Conservation (phyloP, 176 grass and related monocot species). For the Oryza glaberrima region DNA sequence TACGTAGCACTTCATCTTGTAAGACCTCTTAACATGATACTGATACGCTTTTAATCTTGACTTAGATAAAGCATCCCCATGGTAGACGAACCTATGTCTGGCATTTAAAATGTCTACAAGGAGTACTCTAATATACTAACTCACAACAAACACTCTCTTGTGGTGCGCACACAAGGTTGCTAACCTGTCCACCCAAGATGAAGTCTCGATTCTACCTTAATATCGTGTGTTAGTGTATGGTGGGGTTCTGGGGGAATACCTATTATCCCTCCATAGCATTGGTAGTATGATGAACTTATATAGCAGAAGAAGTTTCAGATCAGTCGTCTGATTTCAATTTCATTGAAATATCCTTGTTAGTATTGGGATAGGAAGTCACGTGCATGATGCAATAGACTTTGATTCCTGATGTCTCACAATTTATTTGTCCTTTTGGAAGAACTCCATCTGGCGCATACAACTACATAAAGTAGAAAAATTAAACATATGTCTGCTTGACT, state of each 20-base stretch:
- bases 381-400: background rate
- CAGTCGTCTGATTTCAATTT: background rate
- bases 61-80: background rate
- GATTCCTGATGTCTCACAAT: background rate
- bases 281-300: background rate
- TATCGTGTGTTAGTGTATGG: too few relatives aligned
- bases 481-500: slow-evolving; percentile 1
- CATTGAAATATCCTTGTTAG: background rate
- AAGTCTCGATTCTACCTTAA: too few relatives aligned
- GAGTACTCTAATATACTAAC: background rate
- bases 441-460: slow-evolving; percentile 11
- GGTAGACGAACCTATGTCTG: background rate
- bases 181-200: background rate
- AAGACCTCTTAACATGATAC: background rate
- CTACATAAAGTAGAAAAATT: background rate
- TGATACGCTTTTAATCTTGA: slow-evolving; percentile 2
- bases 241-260: background rate
- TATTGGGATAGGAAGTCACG: slow-evolving; percentile 1
- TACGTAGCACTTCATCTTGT: too few relatives aligned
- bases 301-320: slow-evolving; percentile 16
- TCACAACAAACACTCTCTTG: background rate
- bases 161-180: background rate
- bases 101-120: background rate
- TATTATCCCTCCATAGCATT: background rate
- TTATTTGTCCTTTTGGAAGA: background rate